These are phyloP conservation scores for Amanita rimosa DNA, from an alignment of 768 basidiomycete species.

Conservation along the genomic window DNA sequence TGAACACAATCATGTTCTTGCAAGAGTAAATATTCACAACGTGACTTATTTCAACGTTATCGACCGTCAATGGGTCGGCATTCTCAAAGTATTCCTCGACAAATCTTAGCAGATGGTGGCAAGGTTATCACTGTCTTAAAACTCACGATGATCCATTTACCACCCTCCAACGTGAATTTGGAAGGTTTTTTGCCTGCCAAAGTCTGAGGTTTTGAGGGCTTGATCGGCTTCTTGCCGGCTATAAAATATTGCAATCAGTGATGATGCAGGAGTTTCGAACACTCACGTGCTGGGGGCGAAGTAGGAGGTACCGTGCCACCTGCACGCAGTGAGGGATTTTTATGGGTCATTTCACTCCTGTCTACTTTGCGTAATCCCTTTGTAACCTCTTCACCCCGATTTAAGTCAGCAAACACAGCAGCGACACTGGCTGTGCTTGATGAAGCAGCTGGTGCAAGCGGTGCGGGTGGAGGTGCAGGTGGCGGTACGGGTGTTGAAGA, in stretches of 20 bases:
- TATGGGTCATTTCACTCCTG: slow-evolving; percentile 97
- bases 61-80: slow-evolving; percentile 55
- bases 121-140: background rate
- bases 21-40: slow-evolving; percentile 84
- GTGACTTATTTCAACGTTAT: slow-evolving; percentile 69
- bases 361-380: slow-evolving; percentile 89
- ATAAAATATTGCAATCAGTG: background rate
- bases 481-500: slow-evolving; percentile 26
- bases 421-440: slow-evolving; percentile 46
- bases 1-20: slow-evolving; percentile 70
- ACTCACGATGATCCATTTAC: slow-evolving; percentile 86
- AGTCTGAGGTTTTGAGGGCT: slow-evolving; percentile 77
- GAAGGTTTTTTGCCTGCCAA: slow-evolving; percentile 85
- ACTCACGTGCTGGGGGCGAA: slow-evolving; percentile 18
- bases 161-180: slow-evolving; percentile 84
- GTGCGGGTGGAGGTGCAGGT: slow-evolving; percentile 46
- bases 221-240: slow-evolving; percentile 55
- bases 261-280: background rate
- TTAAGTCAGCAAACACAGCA: slow-evolving; percentile 85
- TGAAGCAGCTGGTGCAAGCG: slow-evolving; percentile 23
- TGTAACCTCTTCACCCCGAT: slow-evolving; percentile 83
- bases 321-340: slow-evolving; percentile 85
- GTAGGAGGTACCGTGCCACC: slow-evolving; percentile 34
- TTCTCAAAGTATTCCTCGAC: slow-evolving; percentile 87
- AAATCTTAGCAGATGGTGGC: background rate